These are phyloP conservation scores for Triticum turgidum DNA, from an alignment of 176 grass and related monocot genomes.

Conservation along the genomic window DNA sequence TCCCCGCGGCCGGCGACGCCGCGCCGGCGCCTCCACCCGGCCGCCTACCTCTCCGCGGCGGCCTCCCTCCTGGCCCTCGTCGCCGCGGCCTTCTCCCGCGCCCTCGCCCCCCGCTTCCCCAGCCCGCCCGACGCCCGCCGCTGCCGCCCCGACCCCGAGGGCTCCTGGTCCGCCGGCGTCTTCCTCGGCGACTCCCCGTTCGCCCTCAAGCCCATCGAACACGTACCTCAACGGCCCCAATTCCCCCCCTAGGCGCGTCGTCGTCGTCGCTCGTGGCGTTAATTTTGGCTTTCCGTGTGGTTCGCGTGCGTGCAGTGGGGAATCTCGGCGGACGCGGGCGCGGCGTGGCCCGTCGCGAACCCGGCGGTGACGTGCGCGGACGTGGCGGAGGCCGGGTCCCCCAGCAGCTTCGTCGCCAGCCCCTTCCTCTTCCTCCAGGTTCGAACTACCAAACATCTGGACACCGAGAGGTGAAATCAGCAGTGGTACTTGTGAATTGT, in stretches of 20 bases:
- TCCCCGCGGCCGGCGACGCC: slow-evolving; percentile 14
- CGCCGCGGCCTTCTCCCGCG: slow-evolving; percentile 57
- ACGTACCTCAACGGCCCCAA: slow-evolving; percentile 19
- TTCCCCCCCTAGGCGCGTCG: neutral
- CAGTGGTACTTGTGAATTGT: neutral
- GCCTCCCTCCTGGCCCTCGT: slow-evolving; percentile 42
- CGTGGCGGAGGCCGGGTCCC: slow-evolving; percentile 43
- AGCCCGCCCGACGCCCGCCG: slow-evolving; percentile 32
- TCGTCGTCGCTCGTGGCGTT: neutral
- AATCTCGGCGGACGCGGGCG: slow-evolving; percentile 50
- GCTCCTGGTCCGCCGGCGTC: slow-evolving; percentile 79
- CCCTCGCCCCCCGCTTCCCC: slow-evolving; percentile 45
- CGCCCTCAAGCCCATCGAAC: slow-evolving; percentile 66
- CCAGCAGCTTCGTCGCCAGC: slow-evolving; percentile 84
- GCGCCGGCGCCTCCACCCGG: slow-evolving; percentile 20
- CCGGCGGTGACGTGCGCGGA: slow-evolving; percentile 74
- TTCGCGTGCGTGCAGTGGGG: slow-evolving; percentile 46
- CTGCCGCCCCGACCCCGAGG: slow-evolving; percentile 76
- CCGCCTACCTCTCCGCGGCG: slow-evolving; percentile 41
- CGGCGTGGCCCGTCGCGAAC: slow-evolving; percentile 84
- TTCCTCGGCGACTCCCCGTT: slow-evolving; percentile 78
- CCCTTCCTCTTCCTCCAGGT: slow-evolving; percentile 94
- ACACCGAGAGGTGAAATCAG: neutral
- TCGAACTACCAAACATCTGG: neutral
- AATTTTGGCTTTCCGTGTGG: neutral